Evolutionary conservation across 2,329 filamentous ascomycete species (phyloP).

Genomic region (Arthrobotrys sinensis): DNA sequence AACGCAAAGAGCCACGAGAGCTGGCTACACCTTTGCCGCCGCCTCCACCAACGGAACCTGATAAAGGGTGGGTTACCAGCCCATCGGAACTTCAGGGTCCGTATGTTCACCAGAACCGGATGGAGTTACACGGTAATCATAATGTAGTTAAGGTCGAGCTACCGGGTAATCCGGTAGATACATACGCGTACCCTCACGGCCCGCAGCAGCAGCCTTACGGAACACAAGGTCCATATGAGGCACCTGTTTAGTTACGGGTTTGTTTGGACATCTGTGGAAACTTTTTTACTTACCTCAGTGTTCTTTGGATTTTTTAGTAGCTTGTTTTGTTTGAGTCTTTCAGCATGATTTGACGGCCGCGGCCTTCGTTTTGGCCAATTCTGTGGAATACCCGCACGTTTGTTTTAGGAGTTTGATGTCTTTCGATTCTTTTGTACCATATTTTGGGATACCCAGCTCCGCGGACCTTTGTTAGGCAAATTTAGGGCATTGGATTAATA

Average conservation of each 20-base stretch:
- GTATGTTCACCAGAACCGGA: conserved; percentile 10
- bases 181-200: background rate
- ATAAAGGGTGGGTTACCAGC: conserved; percentile 30
- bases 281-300: background rate
- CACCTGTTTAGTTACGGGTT: conserved; percentile 1
- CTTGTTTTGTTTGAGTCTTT: background rate
- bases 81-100: conserved; percentile 25
- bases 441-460: conserved; percentile 17
- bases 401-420: conserved; percentile 1
- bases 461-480: background rate
- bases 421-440: conserved; percentile 18
- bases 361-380: no score
- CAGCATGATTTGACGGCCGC: background rate
- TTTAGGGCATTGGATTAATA: background rate
- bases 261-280: background rate
- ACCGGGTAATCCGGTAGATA: conserved; percentile 1
- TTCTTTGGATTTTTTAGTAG: background rate
- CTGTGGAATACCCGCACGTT: background rate
- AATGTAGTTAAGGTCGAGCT: conserved; percentile 15
- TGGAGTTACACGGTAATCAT: conserved; percentile 36
- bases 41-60: conserved; percentile 1
- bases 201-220: background rate
- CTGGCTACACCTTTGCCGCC: conserved; percentile 25
- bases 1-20: conserved; percentile 18
- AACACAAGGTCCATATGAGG: conserved; percentile 24